phyloP scores from a whole-genome alignment of 2,329 filamentous ascomycete species.

The Teratosphaeriaceae sp. region DNA sequence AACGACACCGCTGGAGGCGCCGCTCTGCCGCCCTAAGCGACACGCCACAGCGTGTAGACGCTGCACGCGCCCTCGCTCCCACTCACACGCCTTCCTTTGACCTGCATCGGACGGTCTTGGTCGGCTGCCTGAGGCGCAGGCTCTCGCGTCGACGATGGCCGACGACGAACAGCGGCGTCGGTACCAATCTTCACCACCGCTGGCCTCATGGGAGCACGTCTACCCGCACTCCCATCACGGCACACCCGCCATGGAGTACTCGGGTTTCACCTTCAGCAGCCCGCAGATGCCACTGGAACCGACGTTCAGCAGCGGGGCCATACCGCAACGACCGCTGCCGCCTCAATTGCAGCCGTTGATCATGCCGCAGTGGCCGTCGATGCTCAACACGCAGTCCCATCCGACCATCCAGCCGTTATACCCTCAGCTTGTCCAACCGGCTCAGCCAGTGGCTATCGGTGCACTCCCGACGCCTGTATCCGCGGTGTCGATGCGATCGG shows the following conservation, averaged over 20 bases:
- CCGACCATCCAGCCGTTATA: slow-evolving; percentile 53
- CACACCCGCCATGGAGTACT: slow-evolving; percentile 64
- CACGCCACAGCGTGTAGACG: slow-evolving; percentile 21
- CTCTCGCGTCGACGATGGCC: slow-evolving; percentile 21
- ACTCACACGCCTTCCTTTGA: background rate
- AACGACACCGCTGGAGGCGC: slow-evolving; percentile 13
- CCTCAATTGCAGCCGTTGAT: slow-evolving; percentile 62
- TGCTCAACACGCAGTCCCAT: slow-evolving; percentile 61
- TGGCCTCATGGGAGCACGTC: slow-evolving; percentile 19
- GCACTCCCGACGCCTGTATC: slow-evolving; percentile 48
- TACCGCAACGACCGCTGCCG: slow-evolving; percentile 45
- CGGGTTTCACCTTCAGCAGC: slow-evolving; percentile 56
- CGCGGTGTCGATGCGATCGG: slow-evolving; percentile 38
- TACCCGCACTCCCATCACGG: slow-evolving; percentile 56
- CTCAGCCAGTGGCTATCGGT: slow-evolving; percentile 39
- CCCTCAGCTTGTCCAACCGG: slow-evolving; percentile 48
- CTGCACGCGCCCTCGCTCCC: slow-evolving; percentile 13
- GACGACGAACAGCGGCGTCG: slow-evolving; percentile 22
- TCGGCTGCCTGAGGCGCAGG: slow-evolving; percentile 4
- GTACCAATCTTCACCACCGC: slow-evolving; percentile 23
- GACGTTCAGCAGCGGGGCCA: slow-evolving; percentile 45
- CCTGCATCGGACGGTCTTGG: background rate
- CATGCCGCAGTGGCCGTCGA: slow-evolving; percentile 76
- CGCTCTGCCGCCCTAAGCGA: slow-evolving; percentile 17
- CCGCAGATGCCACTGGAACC: slow-evolving; percentile 56